phyloP scores from a whole-genome alignment of 1,284 basidiomycete species.

The Cutaneotrichosporon mucoides region DNA sequence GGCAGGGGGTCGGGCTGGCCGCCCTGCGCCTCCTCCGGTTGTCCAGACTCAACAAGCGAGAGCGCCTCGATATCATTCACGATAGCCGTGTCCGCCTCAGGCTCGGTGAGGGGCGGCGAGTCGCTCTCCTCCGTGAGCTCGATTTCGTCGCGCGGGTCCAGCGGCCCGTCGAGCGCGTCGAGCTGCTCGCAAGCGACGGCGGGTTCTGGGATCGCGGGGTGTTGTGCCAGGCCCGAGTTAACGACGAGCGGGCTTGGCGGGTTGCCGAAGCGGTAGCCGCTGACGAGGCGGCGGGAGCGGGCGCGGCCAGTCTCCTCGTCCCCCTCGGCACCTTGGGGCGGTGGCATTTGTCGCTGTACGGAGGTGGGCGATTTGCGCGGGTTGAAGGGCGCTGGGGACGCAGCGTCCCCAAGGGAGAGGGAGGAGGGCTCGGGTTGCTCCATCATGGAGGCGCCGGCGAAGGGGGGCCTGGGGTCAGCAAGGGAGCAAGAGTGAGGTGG shows the following conservation, averaged over 20 bases:
- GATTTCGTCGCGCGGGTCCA: not conserved
- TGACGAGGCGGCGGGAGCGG: constrained; percentile 38
- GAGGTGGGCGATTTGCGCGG: no score
- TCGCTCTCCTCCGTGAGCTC: constrained; percentile 14
- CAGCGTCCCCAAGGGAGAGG: constrained; percentile 28
- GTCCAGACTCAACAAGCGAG: not conserved
- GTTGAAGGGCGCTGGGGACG: not conserved
- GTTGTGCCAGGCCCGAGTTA: not conserved
- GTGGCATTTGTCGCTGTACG: not conserved
- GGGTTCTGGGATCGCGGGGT: no score
- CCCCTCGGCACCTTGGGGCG: constrained; percentile 3
- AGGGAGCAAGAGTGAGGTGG: not conserved
- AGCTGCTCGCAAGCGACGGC: no score
- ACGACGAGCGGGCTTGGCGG: constrained; percentile 27
- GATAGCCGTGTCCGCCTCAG: constrained; percentile 8
- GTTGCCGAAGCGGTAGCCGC: constrained; percentile 46
- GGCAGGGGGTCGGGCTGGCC: no score
- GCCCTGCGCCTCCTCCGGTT: no score
- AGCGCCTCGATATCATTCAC: not conserved
- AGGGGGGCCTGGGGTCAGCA: constrained; percentile 34
- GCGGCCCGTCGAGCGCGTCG: not conserved
- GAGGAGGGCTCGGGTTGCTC: constrained; percentile 31
- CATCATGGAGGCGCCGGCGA: constrained; percentile 28
- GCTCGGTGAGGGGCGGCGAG: constrained; percentile 31
- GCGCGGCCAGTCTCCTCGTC: constrained; percentile 36